Evolutionary conservation across 2,329 filamentous ascomycete species (phyloP).

Genomic region (Colletotrichum navitas): DNA sequence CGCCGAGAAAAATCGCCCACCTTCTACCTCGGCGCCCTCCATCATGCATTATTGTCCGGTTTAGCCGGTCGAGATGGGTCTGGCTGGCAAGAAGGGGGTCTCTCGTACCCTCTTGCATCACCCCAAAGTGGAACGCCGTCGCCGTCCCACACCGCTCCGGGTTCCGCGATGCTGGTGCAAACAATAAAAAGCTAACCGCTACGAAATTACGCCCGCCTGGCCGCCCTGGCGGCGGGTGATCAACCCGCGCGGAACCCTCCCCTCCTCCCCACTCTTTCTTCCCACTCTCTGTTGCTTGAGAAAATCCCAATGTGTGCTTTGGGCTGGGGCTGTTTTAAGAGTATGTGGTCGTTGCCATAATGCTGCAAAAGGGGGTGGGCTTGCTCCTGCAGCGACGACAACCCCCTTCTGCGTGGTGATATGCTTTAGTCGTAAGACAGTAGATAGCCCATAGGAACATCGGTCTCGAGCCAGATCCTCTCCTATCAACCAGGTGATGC

Average conservation of each 20-base stretch:
- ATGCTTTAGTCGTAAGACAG: not conserved
- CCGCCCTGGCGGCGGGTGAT: not conserved
- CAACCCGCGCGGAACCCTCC: not conserved
- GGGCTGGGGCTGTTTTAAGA: not conserved
- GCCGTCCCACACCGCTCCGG: not conserved
- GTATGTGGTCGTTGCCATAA: not conserved
- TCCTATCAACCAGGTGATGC: not conserved
- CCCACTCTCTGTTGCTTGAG: not conserved
- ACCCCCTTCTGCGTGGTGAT: not conserved
- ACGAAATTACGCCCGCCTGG: not conserved
- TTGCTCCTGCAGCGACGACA: not conserved
- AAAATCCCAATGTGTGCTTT: not conserved
- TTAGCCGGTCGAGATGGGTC: not conserved
- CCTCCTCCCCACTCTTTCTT: not conserved
- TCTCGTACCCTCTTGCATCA: not conserved
- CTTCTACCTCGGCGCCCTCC: not conserved
- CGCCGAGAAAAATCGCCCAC: no score
- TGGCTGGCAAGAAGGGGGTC: not conserved
- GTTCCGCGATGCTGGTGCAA: not conserved
- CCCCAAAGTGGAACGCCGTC: not conserved
- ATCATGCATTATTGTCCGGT: not conserved
- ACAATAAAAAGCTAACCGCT: not conserved
- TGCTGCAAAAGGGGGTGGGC: not conserved
- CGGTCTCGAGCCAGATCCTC: not conserved
- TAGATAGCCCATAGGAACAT: not conserved